Evolutionary conservation across 768 basidiomycete genomes (phyloP).

Genomic region (Termitomyces sp.): DNA sequence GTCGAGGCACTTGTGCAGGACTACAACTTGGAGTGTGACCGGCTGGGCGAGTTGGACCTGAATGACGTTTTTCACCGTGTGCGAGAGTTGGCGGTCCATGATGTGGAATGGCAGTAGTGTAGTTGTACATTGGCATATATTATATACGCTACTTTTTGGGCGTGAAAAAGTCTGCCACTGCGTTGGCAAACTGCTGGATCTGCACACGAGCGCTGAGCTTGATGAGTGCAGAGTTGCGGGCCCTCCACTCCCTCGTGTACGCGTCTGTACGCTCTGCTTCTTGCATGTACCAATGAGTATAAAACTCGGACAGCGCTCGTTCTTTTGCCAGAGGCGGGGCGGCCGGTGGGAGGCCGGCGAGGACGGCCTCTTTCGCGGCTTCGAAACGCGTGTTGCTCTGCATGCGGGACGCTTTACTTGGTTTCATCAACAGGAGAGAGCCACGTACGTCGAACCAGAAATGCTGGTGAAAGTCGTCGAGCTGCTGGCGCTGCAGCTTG

Average conservation of each 20-base stretch:
- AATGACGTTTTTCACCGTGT: constrained; percentile 59
- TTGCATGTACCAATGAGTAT: constrained; percentile 68
- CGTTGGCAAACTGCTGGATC: constrained; percentile 35
- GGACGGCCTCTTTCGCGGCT: constrained; percentile 53
- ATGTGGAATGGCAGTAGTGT: constrained; percentile 30
- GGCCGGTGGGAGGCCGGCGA: constrained; percentile 48
- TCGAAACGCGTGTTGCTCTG: constrained; percentile 84
- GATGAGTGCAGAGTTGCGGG: constrained; percentile 53
- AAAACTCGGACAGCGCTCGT: constrained; percentile 67
- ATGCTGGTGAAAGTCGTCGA: constrained; percentile 70
- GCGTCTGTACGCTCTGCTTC: constrained; percentile 51
- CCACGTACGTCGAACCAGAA: constrained; percentile 78
- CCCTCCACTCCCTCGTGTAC: constrained; percentile 67
- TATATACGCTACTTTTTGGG: constrained; percentile 12
- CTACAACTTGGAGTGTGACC: constrained; percentile 56
- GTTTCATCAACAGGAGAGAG: not conserved
- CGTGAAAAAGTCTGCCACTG: constrained; percentile 21
- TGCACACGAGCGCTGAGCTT: constrained; percentile 52
- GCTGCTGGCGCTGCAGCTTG: constrained; percentile 62
- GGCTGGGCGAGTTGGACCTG: constrained; percentile 52
- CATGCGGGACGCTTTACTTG: not conserved
- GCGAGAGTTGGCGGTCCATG: constrained; percentile 53
- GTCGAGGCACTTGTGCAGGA: constrained; percentile 54
- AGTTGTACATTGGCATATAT: not conserved
- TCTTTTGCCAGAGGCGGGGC: constrained; percentile 54